Conservation (phyloP, 2,329 filamentous ascomycete species). For the Conoideocrella luteorostrata region DNA sequence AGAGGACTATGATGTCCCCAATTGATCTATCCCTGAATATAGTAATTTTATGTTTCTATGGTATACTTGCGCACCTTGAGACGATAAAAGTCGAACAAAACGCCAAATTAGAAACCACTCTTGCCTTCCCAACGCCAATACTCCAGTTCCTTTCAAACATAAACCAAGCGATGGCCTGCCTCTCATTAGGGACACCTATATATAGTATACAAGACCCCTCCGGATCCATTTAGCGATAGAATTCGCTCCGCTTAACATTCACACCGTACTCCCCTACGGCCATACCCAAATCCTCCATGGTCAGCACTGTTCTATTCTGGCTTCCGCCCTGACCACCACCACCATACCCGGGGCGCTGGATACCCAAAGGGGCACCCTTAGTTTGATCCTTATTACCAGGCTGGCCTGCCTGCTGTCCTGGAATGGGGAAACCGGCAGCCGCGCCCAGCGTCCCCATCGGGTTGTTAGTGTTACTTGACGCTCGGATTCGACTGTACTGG, state of each 20-base stretch:
- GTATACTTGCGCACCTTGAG: background rate
- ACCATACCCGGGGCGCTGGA: slow-evolving; percentile 72
- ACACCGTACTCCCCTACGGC: slow-evolving; percentile 96
- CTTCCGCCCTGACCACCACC: slow-evolving; percentile 84
- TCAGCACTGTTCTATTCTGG: slow-evolving; percentile 88
- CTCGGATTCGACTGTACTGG: slow-evolving; percentile 92
- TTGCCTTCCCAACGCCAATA: too few species aligned
- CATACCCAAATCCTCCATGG: slow-evolving; percentile 98
- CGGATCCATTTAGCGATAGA: slow-evolving; percentile 76
- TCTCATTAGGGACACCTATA: too few species aligned
- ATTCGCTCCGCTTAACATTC: slow-evolving; percentile 95
- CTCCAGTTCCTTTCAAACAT: too few species aligned
- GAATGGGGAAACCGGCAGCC: slow-evolving; percentile 60
- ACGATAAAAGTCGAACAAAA: too few species aligned
- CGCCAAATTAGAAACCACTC: too few species aligned
- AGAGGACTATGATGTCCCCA: too few species aligned
- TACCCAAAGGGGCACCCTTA: slow-evolving; percentile 57
- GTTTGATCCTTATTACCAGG: slow-evolving; percentile 51
- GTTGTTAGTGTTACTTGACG: slow-evolving; percentile 81
- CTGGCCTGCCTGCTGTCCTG: slow-evolving; percentile 54
- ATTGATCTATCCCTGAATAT: too few species aligned
- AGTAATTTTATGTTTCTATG: background rate
- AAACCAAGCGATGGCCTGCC: too few species aligned
- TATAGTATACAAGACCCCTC: too few species aligned
- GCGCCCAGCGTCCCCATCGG: slow-evolving; percentile 82